Evolutionary conservation across 1,284 basidiomycete genomes (phyloP).

Genomic region (Ceratobasidium sp.): DNA sequence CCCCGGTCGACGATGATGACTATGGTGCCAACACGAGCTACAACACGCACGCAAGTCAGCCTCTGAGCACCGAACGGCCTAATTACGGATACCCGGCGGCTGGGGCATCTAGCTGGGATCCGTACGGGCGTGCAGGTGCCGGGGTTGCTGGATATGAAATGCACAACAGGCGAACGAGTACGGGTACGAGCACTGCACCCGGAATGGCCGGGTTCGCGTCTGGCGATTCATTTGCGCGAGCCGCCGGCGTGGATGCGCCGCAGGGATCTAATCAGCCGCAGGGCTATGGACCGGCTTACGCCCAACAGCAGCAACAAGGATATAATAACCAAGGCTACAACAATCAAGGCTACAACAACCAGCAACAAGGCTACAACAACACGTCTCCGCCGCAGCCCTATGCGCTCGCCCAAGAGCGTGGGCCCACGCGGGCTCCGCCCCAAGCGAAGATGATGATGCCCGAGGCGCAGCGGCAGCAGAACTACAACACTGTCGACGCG

Average conservation of each 20-base stretch:
- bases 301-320: conserved; percentile 13
- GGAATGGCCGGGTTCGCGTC: conserved; percentile 36
- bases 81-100: conserved; percentile 5
- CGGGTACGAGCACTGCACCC: conserved; percentile 29
- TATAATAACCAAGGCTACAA: conserved; percentile 23
- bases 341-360: conserved; percentile 22
- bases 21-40: conserved; percentile 26
- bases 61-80: conserved; percentile 30
- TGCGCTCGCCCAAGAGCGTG: conserved; percentile 17
- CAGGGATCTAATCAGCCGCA: conserved; percentile 33
- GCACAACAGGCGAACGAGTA: conserved; percentile 36
- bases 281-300: conserved; percentile 26
- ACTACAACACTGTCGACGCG: conserved; percentile 38
- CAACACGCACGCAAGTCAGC: conserved; percentile 29
- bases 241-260: not conserved
- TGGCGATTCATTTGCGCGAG: conserved; percentile 25
- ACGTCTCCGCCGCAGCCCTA: conserved; percentile 22
- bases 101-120: conserved; percentile 26
- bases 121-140: conserved; percentile 16
- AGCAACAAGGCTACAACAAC: conserved; percentile 22
- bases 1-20: conserved; percentile 37
- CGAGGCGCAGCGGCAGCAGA: conserved; percentile 33
- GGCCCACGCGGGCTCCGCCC: conserved; percentile 1
- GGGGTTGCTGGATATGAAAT: conserved; percentile 30
- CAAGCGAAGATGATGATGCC: conserved; percentile 42